Percentiles rank a stretch among this genome's conserved stretches.
These are phyloP conservation scores for Cryptosporidium ubiquitum DNA, from an alignment of 169 alveolate genomes.

Conservation along the genomic window DNA sequence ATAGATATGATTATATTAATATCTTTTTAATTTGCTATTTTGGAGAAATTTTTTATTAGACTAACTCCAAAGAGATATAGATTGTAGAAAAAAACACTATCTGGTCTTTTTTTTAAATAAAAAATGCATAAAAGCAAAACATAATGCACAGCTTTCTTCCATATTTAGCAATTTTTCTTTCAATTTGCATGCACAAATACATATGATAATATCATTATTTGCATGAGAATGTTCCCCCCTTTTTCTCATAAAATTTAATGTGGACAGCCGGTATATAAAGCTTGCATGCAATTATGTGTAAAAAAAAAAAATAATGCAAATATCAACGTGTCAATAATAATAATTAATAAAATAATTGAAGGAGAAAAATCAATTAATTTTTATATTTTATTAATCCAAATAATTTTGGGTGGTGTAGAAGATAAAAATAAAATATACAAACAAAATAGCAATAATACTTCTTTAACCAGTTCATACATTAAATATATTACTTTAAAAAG, in stretches of 20 bases:
- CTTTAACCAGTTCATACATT: too few species aligned
- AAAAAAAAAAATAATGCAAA: not conserved
- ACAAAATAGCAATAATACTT: too few species aligned
- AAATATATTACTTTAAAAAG: too few species aligned
- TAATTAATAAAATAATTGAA: not conserved
- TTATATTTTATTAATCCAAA: too few species aligned
- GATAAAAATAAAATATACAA: too few species aligned
- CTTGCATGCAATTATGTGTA: not conserved
- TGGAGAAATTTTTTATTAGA: not conserved
- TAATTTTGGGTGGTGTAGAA: not conserved
- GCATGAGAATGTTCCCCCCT: not conserved
- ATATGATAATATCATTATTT: not conserved
- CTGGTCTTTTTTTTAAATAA: not conserved
- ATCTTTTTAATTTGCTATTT: not conserved
- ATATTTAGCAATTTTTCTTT: not conserved
- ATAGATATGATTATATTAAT: not conserved
- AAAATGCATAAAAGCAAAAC: not conserved
- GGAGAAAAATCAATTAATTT: not conserved
- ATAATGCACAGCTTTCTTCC: not conserved
- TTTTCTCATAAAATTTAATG: not conserved
- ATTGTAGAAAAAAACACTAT: not conserved
- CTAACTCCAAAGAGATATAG: not conserved
- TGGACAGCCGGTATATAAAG: slow-evolving; percentile 1
- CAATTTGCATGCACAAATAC: not conserved
- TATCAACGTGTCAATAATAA: not conserved